Conservation (phyloP, 768 basidiomycete genomes). For the Mycena olivaceomarginata region DNA sequence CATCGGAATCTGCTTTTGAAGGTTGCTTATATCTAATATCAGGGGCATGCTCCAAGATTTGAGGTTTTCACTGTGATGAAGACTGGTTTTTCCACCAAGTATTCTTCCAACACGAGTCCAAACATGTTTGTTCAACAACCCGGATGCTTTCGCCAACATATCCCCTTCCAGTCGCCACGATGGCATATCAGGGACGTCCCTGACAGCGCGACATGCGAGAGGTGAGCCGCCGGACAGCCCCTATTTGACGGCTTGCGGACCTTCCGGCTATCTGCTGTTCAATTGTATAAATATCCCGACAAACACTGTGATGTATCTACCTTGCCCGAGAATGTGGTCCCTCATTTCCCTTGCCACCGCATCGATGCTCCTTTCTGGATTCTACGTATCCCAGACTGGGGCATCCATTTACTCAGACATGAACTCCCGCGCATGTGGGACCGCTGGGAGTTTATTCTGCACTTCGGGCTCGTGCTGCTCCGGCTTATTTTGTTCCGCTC, state of each 20-base stretch:
- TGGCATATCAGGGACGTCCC: conserved; percentile 1
- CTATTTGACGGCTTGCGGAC: neutral
- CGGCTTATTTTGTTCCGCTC: conserved; percentile 14
- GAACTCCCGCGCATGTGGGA: conserved; percentile 13
- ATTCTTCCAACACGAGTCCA: neutral
- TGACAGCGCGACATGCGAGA: neutral
- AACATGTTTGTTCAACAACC: neutral
- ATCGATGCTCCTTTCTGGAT: conserved; percentile 4
- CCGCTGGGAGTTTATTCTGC: conserved; percentile 15
- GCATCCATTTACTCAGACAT: conserved; percentile 10
- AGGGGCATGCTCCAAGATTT: conserved; percentile 2
- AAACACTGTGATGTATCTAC: conserved; percentile 3
- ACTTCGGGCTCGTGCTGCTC: conserved; percentile 26
- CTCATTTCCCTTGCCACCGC: conserved; percentile 2
- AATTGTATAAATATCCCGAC: conserved; percentile 12
- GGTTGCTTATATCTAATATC: neutral
- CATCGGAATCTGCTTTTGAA: neutral
- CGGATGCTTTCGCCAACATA: neutral
- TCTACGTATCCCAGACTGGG: neutral
- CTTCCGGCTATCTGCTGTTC: conserved; percentile 8
- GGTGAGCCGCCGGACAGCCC: neutral
- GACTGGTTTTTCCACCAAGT: neutral
- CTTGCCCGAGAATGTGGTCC: conserved; percentile 6
- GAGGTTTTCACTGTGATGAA: neutral
- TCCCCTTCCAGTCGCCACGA: neutral